phyloP scores from a whole-genome alignment of 2,329 filamentous ascomycete genomes.

The Phialocephala subalpina region DNA sequence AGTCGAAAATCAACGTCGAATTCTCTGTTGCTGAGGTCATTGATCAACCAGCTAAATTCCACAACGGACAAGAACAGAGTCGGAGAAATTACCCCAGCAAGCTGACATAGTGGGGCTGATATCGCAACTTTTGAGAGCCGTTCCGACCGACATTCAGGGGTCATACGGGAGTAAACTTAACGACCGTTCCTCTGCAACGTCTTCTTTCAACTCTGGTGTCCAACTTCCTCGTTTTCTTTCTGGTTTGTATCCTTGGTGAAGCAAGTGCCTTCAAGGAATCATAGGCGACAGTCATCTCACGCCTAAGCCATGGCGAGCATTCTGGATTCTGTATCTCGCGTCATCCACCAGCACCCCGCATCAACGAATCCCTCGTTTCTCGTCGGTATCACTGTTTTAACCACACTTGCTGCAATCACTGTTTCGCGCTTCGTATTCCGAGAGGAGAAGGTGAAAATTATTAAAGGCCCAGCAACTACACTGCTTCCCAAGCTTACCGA shows the following conservation, averaged over 20 bases:
- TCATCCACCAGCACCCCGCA: neutral
- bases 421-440: neutral
- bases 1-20: too few relatives aligned
- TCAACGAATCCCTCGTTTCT: neutral
- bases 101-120: too few relatives aligned
- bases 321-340: neutral
- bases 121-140: too few relatives aligned
- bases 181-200: too few relatives aligned
- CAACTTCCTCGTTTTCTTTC: neutral
- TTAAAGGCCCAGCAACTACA: constrained; percentile 36
- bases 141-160: too few relatives aligned
- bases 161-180: too few relatives aligned
- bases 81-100: too few relatives aligned
- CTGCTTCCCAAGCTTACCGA: constrained; percentile 33
- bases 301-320: neutral
- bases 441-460: neutral
- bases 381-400: neutral
- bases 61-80: too few relatives aligned
- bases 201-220: neutral
- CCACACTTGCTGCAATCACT: neutral
- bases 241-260: neutral
- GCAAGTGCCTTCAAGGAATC: neutral
- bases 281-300: too few relatives aligned
- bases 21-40: too few relatives aligned
- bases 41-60: too few relatives aligned